A percentile compares a stretch with the other conserved stretches of the same genome.
phyloP scores from a whole-genome alignment of 225 moss, liverwort and hornwort genomes.

The Climacium dendroides region DNA sequence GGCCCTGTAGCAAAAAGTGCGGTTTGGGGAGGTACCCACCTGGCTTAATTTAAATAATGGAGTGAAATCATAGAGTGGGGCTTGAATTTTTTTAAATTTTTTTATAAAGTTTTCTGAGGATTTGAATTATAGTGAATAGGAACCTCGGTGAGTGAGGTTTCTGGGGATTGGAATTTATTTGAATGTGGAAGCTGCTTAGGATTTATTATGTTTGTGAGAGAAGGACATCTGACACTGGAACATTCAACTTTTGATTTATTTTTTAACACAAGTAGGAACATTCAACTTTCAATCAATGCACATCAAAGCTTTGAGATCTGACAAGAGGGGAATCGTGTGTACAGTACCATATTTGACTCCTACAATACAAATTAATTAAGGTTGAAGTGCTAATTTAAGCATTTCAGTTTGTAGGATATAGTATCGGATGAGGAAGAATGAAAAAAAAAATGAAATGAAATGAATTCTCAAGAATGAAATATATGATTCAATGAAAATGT shows the following conservation, averaged over 20 bases:
- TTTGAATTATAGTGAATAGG: neutral
- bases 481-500: too few relatives aligned
- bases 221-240: neutral
- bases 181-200: neutral
- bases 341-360: neutral
- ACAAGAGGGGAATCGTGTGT: neutral
- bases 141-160: too few relatives aligned
- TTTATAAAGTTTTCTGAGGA: too few relatives aligned
- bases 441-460: too few relatives aligned
- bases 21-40: too few relatives aligned
- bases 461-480: too few relatives aligned
- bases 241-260: neutral
- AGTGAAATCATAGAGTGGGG: neutral
- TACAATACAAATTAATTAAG: neutral
- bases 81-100: neutral
- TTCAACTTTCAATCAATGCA: neutral
- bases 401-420: too few relatives aligned
- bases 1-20: neutral
- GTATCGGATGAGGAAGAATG: too few relatives aligned
- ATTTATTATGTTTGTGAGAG: neutral
- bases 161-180: neutral
- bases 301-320: neutral
- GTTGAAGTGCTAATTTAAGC: too few relatives aligned
- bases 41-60: too few relatives aligned
- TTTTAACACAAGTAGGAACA: too few relatives aligned